Evolutionary conservation across 83 land plant species (phyloP), one percentile per base, ranked within the genome.

Genomic region (Picea abies): DNA sequence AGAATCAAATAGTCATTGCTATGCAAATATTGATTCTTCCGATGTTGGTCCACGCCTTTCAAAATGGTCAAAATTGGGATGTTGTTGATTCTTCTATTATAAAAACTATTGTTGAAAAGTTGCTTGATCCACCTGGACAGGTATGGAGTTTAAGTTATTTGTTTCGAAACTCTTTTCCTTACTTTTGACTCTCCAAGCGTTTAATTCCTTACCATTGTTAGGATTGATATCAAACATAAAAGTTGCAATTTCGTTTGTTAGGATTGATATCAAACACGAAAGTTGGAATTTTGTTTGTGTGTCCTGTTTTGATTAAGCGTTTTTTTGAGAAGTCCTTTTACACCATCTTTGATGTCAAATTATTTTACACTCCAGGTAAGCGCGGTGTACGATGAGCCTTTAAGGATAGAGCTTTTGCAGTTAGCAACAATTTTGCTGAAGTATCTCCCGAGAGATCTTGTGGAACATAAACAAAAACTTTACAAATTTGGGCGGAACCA

Each of bases 21-120:
- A 98, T 96, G 99, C 99, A 98, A 83, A 93, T 98, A 93, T 94
- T 98, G 41, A 93, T 98, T 84, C 96, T 98, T 82, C 99, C 99
- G 6, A 96, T 96, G 99, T 87, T 98, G 63, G 91, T 93, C 26
- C 98, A 98, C 85, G 86, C 99, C 41, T 98, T 98, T 78, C 96
- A 96, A 82, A 95, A 94, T 85, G 89, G 87, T 20, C 96, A 96
- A 80, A 96, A 90, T 87, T 92, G 98, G 93, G 99, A 98, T 77
- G 99, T 98, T 75, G 93, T 98, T 81, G 99, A 98, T 78, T 69
- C 89, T n/a, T 47, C 82, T 79, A 96, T 93, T 10, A 92, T 98
- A 73, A 96, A 96, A 77, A 94, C 93, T 41, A 93, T 98, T 81
- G 97, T 98, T 82, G 99, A 98, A 76, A 98, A 98, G 82, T 93